Conservation (phyloP, 805 yeast species). For the Alloascoidea africana region DNA sequence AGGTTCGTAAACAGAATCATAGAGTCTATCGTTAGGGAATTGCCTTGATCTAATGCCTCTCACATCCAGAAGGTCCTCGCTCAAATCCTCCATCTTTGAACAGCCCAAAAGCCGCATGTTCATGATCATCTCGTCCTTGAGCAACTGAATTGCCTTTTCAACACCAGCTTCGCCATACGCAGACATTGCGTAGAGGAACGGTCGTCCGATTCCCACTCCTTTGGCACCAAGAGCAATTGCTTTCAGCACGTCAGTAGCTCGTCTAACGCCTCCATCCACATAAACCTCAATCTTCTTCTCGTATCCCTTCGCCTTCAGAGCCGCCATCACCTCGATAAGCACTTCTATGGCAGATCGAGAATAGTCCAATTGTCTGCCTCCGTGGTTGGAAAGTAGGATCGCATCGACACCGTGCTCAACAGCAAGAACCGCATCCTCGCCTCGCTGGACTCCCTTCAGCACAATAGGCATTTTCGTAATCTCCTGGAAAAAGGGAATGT, state of each 20-base stretch:
- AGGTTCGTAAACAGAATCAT: slow-evolving; percentile 38
- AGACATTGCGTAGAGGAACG: slow-evolving; percentile 65
- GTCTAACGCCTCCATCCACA: slow-evolving; percentile 64
- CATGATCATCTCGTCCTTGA: slow-evolving; percentile 59
- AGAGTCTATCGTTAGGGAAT: slow-evolving; percentile 42
- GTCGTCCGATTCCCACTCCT: slow-evolving; percentile 64
- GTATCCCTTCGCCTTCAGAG: slow-evolving; percentile 14
- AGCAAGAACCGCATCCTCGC: slow-evolving; percentile 52
- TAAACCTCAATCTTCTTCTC: slow-evolving; percentile 41
- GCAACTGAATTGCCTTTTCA: slow-evolving; percentile 41
- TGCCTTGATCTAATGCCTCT: slow-evolving; percentile 20
- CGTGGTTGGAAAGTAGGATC: slow-evolving; percentile 64
- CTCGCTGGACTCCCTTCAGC: slow-evolving; percentile 59
- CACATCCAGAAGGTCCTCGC: slow-evolving; percentile 45
- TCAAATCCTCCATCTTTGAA: slow-evolving; percentile 39
- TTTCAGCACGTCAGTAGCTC: slow-evolving; percentile 66
- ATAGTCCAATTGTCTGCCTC: slow-evolving; percentile 63
- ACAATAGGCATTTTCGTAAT: slow-evolving; percentile 45
- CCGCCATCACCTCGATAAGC: slow-evolving; percentile 55
- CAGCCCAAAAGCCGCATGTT: slow-evolving; percentile 74
- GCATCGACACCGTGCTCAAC: slow-evolving; percentile 50
- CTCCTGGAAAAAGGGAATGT: slow-evolving; percentile 37
- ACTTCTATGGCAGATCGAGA: slow-evolving; percentile 68
- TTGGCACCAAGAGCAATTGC: slow-evolving; percentile 67
- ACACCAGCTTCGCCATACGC: slow-evolving; percentile 72